A percentile compares a stretch with the other conserved stretches of the same genome.
These are phyloP conservation scores for Amphicarpaea edgeworthii DNA, from an alignment of 306 rosid species.

Conservation along the genomic window DNA sequence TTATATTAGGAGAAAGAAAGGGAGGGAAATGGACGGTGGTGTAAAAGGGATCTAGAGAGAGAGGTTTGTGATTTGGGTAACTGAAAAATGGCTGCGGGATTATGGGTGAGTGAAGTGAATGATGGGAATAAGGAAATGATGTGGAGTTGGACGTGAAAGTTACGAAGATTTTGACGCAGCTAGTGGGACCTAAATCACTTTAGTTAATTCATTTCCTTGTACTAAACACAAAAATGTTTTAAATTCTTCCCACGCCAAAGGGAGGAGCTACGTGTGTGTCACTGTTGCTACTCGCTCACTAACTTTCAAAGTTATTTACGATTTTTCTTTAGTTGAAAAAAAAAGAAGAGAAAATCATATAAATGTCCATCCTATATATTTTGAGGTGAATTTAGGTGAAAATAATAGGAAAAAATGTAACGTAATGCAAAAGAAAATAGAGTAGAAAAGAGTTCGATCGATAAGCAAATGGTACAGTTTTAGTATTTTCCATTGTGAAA, in stretches of 20 bases:
- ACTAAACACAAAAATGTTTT: background rate
- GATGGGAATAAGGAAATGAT: background rate
- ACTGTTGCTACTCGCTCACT: background rate
- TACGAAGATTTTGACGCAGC: conserved; percentile 11
- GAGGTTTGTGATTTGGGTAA: background rate
- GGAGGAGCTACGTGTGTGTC: background rate
- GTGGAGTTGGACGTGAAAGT: background rate
- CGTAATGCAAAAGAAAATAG: background rate
- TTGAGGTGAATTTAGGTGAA: too few relatives aligned
- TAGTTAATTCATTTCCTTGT: background rate
- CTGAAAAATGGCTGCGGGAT: conserved; percentile 39
- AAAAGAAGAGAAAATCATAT: background rate
- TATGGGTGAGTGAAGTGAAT: conserved; percentile 7
- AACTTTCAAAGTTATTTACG: background rate
- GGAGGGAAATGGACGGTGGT: conserved; percentile 49
- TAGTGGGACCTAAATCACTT: conserved; percentile 8
- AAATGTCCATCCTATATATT: too few relatives aligned
- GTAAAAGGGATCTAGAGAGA: background rate
- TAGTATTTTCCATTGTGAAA: background rate
- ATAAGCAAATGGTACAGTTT: background rate
- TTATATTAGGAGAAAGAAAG: conserved; percentile 6
- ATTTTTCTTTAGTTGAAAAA: background rate
- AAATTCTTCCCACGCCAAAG: background rate
- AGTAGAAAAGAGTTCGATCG: background rate
- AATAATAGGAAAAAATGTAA: background rate